Base-by-base conservation (phyloP, 2,329 filamentous ascomycete species). In the Fusarium humuli region DNA sequence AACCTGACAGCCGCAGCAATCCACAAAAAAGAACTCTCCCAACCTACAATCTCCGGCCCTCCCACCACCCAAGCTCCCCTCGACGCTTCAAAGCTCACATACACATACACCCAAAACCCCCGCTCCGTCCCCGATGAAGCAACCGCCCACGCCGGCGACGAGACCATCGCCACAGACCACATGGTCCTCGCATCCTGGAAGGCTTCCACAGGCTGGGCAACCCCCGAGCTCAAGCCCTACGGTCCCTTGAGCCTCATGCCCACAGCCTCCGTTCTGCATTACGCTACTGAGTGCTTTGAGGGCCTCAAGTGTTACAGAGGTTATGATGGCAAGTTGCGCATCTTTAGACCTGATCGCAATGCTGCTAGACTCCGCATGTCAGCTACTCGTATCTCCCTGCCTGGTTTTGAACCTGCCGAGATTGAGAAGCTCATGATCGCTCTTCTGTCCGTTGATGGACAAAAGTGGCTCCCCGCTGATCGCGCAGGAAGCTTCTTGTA, bases 221-320 rank as follows among this genome's bases (percentile, higher is more conserved):
- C 87, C 3, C 94, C 94, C 2, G 86, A 91, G 73, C 86, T 97
- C 62, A 88, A 89, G 78, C 92, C 93, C 27, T 96, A 93, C 80
- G 92, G 92, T 0, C 91, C 92, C 13, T 83, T 97, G 56, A 86
- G 86, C 68, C 88, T 97, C 75, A 91, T 93, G 83, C 94, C 94
- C 37, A 94, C 91, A 7, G 92, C 93, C 16, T 92, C 90, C 6
- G 90, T 90, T 66, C 86, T 97, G 65, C 94, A 97, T 85, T 97
- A 97, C 81, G 94, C 93, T 13, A 97, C 93, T 49, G 92, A 95
- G 81, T 97, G 94, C 80, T 97, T 97, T 82, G 94, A 97, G 82
- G 94, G 94, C 14, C 82, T 87, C 74, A 97, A 97, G 81, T 88
- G 89, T 54, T 97, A 94, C 85, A 90, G 94, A 53, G 94, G 94